Base-by-base conservation (phyloP, 768 basidiomycete genomes). In the Rhizopogon roseolus region DNA sequence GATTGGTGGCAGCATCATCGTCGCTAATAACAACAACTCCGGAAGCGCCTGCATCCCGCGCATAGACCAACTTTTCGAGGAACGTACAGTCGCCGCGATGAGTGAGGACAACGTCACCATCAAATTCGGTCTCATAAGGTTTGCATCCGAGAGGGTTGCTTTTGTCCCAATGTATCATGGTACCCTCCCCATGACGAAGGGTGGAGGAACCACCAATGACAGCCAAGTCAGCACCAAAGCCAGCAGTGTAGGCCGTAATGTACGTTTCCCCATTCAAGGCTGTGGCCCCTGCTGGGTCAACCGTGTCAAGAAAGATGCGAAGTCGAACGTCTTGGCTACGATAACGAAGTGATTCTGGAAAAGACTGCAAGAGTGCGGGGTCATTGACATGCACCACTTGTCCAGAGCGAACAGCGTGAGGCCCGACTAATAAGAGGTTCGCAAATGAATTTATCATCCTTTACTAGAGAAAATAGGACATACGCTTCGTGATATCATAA, bases 1-100 rank as follows among this genome's bases (percentile, higher is more conserved):
- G 90, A 61, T 86, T 88, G 41, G 91, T 76, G 13, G 68, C 62
- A 6, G 57, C 42, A 19, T 90, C 83, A 28, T 84, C 78, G 54
- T 84, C 74, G 64, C 81, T 86, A 63, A 89, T 71, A 41, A 96
- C 84, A 13, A 98, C 69, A 8, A 94, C 81, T 1, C 92, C 95
- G 0, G 79, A 78, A 5, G 93, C 92, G 1, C 82, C 86, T 1
- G 85, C 88, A 8, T 75, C 70, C 16, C 78, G 77, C 5, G 93
- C 94, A 42, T 76, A 57, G 11, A 82, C 48, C 14, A 95, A 75
- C 71, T 99, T 99, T 59, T 90, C 81, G 13, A 92, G 69, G 71
- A 98, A 98, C 8, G 93, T 87, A 68, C 96, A 98, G 5, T 76
- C 81, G 5, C 96, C 96, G 28, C 96, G 81, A 41, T 75, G 75